Percentiles rank a stretch among this genome's conserved stretches.
phyloP scores from a whole-genome alignment of 495 filamentous ascomycete species.

The Sporormia fimetaria region DNA sequence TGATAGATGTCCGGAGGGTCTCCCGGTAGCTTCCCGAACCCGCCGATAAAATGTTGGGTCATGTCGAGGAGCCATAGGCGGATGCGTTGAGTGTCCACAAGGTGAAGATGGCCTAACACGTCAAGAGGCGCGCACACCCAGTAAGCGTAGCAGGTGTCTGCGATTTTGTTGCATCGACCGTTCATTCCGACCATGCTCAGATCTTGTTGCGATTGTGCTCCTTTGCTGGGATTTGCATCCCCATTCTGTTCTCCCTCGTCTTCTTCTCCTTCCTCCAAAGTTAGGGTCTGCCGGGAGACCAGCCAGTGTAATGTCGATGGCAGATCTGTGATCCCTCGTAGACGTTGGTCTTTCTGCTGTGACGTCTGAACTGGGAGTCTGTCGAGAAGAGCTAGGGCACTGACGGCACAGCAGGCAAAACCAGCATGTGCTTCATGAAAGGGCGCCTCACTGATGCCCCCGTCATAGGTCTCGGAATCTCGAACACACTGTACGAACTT shows the following conservation, averaged over 20 bases:
- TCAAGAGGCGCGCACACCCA: slow-evolving; percentile 72
- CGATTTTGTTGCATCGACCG: slow-evolving; percentile 75
- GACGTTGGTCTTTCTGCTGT: slow-evolving; percentile 9
- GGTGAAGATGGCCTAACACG: slow-evolving; percentile 51
- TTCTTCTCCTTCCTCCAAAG: slow-evolving; percentile 28
- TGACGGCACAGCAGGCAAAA: slow-evolving; percentile 75
- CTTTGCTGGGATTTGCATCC: too few relatives aligned
- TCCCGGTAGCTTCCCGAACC: slow-evolving; percentile 75
- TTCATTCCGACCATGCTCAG: slow-evolving; percentile 61
- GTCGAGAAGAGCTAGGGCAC: slow-evolving; percentile 59
- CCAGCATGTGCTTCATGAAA: slow-evolving; percentile 85
- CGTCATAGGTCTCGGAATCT: slow-evolving; percentile 72
- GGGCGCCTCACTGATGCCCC: slow-evolving; percentile 71
- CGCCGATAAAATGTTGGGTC: slow-evolving; percentile 84
- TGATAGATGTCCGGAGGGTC: slow-evolving; percentile 84
- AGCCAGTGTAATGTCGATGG: slow-evolving; percentile 50
- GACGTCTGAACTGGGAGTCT: slow-evolving; percentile 30
- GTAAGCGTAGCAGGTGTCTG: slow-evolving; percentile 91
- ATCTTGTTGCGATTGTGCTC: slow-evolving; percentile 21
- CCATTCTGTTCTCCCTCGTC: slow-evolving; percentile 27
- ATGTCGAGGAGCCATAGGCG: slow-evolving; percentile 72
- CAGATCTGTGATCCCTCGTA: slow-evolving; percentile 28
- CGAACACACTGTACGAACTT: slow-evolving; percentile 59
- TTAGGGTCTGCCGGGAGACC: slow-evolving; percentile 52
- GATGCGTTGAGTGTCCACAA: slow-evolving; percentile 50